phyloP scores from a whole-genome alignment of 139 green algal genomes.

The Mesotaenium endlicherianum region DNA sequence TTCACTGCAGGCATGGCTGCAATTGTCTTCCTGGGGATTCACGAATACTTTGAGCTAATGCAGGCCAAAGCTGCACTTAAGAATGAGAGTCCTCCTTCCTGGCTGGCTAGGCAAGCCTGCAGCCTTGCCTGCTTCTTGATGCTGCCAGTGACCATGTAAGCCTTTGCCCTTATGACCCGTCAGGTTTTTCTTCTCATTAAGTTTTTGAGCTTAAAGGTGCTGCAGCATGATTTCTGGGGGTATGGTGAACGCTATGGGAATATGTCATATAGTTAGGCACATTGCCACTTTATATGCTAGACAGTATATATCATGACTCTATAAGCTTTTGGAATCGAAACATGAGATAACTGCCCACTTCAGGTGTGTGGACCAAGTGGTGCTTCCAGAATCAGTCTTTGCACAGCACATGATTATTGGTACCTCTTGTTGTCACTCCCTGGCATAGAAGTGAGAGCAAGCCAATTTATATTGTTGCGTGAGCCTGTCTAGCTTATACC shows the following conservation, averaged over 20 bases:
- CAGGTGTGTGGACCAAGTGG: too few species aligned
- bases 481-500: too few species aligned
- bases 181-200: not conserved
- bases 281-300: not conserved
- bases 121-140: constrained; percentile 8
- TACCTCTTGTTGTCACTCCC: too few species aligned
- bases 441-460: too few species aligned
- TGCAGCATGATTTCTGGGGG: not conserved
- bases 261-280: not conserved
- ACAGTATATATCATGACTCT: too few species aligned
- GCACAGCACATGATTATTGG: too few species aligned
- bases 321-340: too few species aligned
- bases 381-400: too few species aligned
- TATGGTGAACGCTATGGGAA: not conserved
- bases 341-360: too few species aligned
- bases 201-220: not conserved
- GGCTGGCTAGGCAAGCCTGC: not conserved
- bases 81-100: not conserved
- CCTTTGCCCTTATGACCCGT: not conserved
- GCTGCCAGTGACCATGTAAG: constrained; percentile 29
- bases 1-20: constrained; percentile 21
- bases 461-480: too few species aligned
- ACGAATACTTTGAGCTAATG: constrained; percentile 34
- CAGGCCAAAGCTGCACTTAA: constrained; percentile 8
- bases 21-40: constrained; percentile 8